Percentiles rank a stretch among this genome's conserved stretches.
These are phyloP conservation scores for Hyaloscypha finlandica DNA, from an alignment of 495 filamentous ascomycete genomes.

Conservation along the genomic window DNA sequence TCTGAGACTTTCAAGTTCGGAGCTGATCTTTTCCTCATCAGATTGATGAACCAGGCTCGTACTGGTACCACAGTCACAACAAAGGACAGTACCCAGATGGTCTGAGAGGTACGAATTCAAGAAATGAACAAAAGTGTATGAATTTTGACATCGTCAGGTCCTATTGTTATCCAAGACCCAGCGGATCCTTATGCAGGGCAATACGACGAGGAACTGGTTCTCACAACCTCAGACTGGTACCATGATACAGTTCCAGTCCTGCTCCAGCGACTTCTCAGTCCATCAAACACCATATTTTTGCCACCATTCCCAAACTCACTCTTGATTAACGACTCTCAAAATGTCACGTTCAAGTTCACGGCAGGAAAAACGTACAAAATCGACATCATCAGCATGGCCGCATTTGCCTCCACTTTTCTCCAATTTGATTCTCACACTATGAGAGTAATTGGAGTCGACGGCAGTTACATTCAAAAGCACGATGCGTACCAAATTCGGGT, in stretches of 20 bases:
- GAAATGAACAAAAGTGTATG: not conserved
- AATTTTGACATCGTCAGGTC: constrained; percentile 52
- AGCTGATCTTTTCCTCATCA: not conserved
- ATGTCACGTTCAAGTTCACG: constrained; percentile 64
- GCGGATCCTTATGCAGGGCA: constrained; percentile 57
- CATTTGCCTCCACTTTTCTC: constrained; percentile 61
- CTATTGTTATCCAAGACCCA: constrained; percentile 71
- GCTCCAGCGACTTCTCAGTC: constrained; percentile 6
- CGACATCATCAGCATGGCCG: constrained; percentile 71
- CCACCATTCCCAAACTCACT: constrained; percentile 19
- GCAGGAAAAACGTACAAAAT: constrained; percentile 78
- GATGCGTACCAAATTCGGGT: constrained; percentile 44
- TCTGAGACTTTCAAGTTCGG: not conserved
- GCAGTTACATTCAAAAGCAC: constrained; percentile 39
- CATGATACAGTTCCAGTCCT: constrained; percentile 40
- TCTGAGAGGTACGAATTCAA: constrained; percentile 4
- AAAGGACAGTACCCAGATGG: constrained; percentile 20
- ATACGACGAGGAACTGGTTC: constrained; percentile 66
- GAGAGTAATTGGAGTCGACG: constrained; percentile 56
- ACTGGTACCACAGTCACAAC: constrained; percentile 29
- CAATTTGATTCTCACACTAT: constrained; percentile 67
- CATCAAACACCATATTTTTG: constrained; percentile 3
- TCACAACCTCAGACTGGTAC: constrained; percentile 68
- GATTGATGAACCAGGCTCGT: constrained; percentile 18
- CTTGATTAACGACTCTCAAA: constrained; percentile 48